These are phyloP conservation scores for Fragaria ananassa DNA, from an alignment of 306 rosid species.

Conservation along the genomic window DNA sequence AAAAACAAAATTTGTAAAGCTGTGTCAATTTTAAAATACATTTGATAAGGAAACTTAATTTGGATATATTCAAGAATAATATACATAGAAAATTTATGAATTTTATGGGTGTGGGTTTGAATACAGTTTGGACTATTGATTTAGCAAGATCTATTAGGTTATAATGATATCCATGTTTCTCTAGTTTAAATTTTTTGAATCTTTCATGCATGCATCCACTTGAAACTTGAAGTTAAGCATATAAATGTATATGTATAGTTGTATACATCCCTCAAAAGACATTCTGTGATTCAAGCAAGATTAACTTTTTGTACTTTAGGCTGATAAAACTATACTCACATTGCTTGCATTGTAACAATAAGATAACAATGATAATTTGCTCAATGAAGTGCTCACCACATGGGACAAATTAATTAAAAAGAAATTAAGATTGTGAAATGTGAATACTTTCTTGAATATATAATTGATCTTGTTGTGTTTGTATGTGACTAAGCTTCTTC, in stretches of 20 bases:
- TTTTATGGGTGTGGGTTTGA: background rate
- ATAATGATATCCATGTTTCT: background rate
- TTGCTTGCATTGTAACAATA: background rate
- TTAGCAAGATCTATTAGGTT: background rate
- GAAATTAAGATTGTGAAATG: constrained; percentile 33
- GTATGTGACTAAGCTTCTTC: constrained; percentile 8
- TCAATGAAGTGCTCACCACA: constrained; percentile 22
- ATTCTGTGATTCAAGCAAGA: constrained; percentile 27
- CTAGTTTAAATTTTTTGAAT: background rate
- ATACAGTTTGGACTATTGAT: constrained; percentile 1
- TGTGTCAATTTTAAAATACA: no score
- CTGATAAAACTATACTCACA: background rate
- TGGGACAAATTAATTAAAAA: constrained; percentile 23
- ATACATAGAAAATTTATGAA: background rate
- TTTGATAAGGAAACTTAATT: no score
- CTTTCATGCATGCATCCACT: background rate
- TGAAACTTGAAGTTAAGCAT: constrained; percentile 13
- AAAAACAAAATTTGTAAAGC: no score
- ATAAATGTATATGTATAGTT: background rate
- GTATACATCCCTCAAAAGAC: constrained; percentile 31
- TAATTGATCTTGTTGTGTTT: constrained; percentile 16
- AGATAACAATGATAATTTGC: background rate
- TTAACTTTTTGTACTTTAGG: background rate
- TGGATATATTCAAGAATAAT: no score
- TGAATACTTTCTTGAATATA: constrained; percentile 5